A percentile compares a stretch with the other conserved stretches of the same genome.
phyloP scores from a whole-genome alignment of 805 yeast species.

The Metschnikowia orientalis region DNA sequence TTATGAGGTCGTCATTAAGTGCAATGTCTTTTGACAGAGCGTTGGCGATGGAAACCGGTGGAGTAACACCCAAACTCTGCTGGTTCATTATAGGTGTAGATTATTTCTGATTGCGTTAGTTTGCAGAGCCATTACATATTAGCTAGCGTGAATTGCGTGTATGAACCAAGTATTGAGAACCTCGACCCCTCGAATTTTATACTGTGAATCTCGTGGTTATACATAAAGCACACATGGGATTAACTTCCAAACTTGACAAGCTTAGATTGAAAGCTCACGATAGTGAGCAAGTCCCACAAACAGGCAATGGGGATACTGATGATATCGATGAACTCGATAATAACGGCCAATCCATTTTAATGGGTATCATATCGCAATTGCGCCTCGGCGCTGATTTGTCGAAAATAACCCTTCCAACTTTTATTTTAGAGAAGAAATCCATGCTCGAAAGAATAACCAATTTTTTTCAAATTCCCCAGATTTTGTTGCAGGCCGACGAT shows the following conservation, averaged over 20 bases:
- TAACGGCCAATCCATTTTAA: conserved; percentile 60
- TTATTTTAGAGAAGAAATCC: conserved; percentile 88
- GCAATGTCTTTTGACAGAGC: conserved; percentile 78
- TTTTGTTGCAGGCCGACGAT: conserved; percentile 64
- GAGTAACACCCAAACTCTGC: conserved; percentile 58
- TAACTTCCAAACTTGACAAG: conserved; percentile 27
- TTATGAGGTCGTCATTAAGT: conserved; percentile 70
- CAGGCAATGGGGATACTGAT: conserved; percentile 57
- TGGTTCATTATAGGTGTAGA: conserved; percentile 1
- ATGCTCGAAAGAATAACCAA: conserved; percentile 96
- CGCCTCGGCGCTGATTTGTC: conserved; percentile 91
- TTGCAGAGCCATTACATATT: neutral
- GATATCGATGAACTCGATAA: conserved; percentile 56
- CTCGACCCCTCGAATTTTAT: neutral
- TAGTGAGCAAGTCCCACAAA: conserved; percentile 3
- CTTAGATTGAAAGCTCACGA: conserved; percentile 18
- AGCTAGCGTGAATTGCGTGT: too few relatives aligned
- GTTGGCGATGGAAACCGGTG: conserved; percentile 79
- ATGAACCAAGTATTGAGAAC: neutral
- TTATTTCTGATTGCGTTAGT: neutral
- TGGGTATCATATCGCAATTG: conserved; percentile 85
- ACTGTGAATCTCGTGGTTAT: neutral
- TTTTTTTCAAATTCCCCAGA: conserved; percentile 73
- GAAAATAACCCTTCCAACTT: conserved; percentile 90
- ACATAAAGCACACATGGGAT: conserved; percentile 20